phyloP scores from a whole-genome alignment of 192 early-diverging fungal genomes.

The Physocladia obscura region DNA sequence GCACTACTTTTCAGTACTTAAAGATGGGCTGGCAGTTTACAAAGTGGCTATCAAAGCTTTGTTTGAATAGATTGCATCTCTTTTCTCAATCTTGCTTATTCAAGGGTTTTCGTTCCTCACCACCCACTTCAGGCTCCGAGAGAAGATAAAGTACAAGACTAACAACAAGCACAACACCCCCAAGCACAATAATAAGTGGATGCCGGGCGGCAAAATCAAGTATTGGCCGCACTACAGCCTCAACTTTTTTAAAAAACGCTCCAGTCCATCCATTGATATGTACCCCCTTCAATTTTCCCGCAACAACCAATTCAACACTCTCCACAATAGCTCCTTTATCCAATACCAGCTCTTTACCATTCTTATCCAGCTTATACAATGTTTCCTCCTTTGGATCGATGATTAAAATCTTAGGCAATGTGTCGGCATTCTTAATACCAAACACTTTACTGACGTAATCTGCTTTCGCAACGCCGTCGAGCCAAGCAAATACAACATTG shows the following conservation, averaged over 20 bases:
- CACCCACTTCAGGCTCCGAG: too few species aligned
- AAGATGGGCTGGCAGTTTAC: too few species aligned
- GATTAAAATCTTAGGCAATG: conserved; percentile 14
- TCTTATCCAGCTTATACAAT: background rate
- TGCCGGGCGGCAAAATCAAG: background rate
- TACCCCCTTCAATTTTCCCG: conserved; percentile 7
- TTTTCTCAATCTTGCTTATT: background rate
- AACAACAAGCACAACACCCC: background rate
- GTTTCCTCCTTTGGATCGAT: conserved; percentile 24
- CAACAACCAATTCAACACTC: background rate
- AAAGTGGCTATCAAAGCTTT: too few species aligned
- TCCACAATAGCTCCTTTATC: background rate
- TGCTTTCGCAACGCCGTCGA: conserved; percentile 4
- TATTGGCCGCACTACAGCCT: conserved; percentile 1
- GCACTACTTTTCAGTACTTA: too few species aligned
- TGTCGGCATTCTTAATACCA: conserved; percentile 14
- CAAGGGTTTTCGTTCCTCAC: too few species aligned
- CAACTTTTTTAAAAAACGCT: conserved; percentile 1
- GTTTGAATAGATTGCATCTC: background rate
- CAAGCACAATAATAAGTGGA: background rate
- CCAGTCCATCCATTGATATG: conserved; percentile 22
- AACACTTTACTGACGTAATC: conserved; percentile 26
- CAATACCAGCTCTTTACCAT: background rate
- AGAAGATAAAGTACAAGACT: too few species aligned
- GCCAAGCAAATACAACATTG: conserved; percentile 14